phyloP scores from a whole-genome alignment of 148 eudicot species.

The Polygonum maritimum region DNA sequence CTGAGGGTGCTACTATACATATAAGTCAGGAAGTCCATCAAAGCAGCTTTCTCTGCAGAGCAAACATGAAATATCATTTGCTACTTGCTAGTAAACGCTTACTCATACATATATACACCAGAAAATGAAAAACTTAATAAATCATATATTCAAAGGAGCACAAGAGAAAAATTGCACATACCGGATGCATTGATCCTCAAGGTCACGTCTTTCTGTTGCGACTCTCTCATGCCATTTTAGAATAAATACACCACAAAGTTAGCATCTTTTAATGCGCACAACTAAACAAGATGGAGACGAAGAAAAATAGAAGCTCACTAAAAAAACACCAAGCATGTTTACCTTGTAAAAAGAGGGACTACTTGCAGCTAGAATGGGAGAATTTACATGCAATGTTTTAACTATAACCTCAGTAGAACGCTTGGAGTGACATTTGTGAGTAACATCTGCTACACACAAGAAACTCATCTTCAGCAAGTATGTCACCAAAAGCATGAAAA shows the following conservation, averaged over 20 bases:
- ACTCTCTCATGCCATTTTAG: slow-evolving; percentile 94
- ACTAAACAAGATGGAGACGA: not conserved
- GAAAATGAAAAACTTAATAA: too few species aligned
- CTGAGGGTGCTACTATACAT: not conserved
- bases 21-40: not conserved
- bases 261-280: not conserved
- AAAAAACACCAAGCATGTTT: not conserved
- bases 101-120: too few species aligned
- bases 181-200: slow-evolving; percentile 14
- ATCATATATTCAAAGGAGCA: too few species aligned
- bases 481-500: too few species aligned
- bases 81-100: too few species aligned
- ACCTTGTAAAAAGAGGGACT: slow-evolving; percentile 97
- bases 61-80: not conserved
- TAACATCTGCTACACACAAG: not conserved
- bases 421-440: too few species aligned
- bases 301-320: not conserved
- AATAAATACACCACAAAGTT: slow-evolving; percentile 35
- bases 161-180: not conserved
- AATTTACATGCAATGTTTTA: slow-evolving; percentile 47
- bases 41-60: not conserved
- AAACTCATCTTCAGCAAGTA: too few species aligned
- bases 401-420: not conserved
- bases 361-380: slow-evolving; percentile 89
- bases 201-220: slow-evolving; percentile 85